These are phyloP conservation scores for Ogataea hybrid DNA, from an alignment of 1,139 yeast species.

Conservation along the genomic window DNA sequence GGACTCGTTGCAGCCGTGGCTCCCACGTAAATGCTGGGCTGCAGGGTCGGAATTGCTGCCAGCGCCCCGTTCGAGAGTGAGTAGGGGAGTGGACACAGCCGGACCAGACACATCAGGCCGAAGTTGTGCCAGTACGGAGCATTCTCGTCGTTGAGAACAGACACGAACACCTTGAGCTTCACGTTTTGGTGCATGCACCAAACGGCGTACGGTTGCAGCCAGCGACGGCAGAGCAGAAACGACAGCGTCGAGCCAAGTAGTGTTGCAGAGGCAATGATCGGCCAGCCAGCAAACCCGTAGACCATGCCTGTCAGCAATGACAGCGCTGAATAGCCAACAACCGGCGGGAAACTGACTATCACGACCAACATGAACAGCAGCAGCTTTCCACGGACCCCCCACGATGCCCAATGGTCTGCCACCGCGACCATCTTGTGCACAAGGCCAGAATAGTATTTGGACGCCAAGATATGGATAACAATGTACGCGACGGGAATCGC, in stretches of 20 bases:
- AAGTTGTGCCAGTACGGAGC: conserved; percentile 49
- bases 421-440: conserved; percentile 13
- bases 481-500: conserved; percentile 1
- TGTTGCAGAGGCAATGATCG: conserved; percentile 66
- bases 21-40: conserved; percentile 56
- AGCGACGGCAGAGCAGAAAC: conserved; percentile 63
- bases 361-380: conserved; percentile 50
- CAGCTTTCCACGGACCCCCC: conserved; percentile 46
- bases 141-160: conserved; percentile 62
- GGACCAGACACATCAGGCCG: conserved; percentile 62
- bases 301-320: conserved; percentile 75
- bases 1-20: conserved; percentile 83
- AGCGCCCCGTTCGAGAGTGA: conserved; percentile 90
- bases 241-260: conserved; percentile 71
- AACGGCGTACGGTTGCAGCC: conserved; percentile 56
- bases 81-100: conserved; percentile 91
- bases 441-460: conserved; percentile 11
- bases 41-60: conserved; percentile 77
- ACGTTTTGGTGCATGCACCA: conserved; percentile 50
- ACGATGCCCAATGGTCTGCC: conserved; percentile 20
- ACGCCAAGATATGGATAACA: conserved; percentile 1
- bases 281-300: conserved; percentile 84
- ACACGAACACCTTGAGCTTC: conserved; percentile 71
- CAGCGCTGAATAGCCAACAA: conserved; percentile 76
- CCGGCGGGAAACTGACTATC: conserved; percentile 76